phyloP scores from a whole-genome alignment of 208 protist genomes.

The Herpetomonas tarakana region DNA sequence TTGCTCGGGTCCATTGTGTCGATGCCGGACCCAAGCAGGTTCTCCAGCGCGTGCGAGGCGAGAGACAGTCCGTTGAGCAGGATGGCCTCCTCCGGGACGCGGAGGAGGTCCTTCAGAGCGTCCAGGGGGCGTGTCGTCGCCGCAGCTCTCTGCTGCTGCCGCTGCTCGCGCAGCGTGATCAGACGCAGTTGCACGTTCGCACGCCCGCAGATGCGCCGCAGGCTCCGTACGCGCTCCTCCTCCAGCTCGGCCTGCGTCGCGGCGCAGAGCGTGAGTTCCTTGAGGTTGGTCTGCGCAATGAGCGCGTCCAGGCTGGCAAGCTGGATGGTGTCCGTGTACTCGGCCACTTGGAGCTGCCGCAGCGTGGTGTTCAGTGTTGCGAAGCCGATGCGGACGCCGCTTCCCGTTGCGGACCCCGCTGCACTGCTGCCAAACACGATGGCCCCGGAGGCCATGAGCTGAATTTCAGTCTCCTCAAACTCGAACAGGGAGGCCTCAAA shows the following conservation, averaged over 20 bases:
- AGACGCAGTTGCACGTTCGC: slow-evolving; percentile 48
- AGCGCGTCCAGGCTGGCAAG: slow-evolving; percentile 75
- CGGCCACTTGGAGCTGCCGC: slow-evolving; percentile 64
- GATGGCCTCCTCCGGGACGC: slow-evolving; percentile 78
- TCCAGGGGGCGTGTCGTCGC: slow-evolving; percentile 19
- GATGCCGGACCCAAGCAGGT: slow-evolving; percentile 43
- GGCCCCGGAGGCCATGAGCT: slow-evolving; percentile 65
- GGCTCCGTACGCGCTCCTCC: slow-evolving; percentile 43
- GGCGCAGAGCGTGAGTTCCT: slow-evolving; percentile 64
- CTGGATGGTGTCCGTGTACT: slow-evolving; percentile 76
- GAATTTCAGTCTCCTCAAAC: slow-evolving; percentile 86
- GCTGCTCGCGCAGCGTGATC: slow-evolving; percentile 26
- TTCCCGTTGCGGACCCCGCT: slow-evolving; percentile 15
- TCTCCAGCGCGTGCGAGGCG: slow-evolving; percentile 60
- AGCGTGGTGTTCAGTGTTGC: slow-evolving; percentile 85
- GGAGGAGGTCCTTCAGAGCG: slow-evolving; percentile 63
- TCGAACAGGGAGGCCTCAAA: slow-evolving; percentile 89
- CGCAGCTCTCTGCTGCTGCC: slow-evolving; percentile 22
- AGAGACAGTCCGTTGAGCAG: slow-evolving; percentile 34
- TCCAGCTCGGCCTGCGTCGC: slow-evolving; percentile 11
- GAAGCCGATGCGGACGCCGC: slow-evolving; percentile 57
- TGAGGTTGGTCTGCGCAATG: slow-evolving; percentile 80
- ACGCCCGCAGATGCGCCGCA: slow-evolving; percentile 82
- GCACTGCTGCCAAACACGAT: slow-evolving; percentile 35
- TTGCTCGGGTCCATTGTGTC: slow-evolving; percentile 71